Base-by-base conservation (phyloP, 352 stramenopile genomes). In the Pseudoperonospora humuli region DNA sequence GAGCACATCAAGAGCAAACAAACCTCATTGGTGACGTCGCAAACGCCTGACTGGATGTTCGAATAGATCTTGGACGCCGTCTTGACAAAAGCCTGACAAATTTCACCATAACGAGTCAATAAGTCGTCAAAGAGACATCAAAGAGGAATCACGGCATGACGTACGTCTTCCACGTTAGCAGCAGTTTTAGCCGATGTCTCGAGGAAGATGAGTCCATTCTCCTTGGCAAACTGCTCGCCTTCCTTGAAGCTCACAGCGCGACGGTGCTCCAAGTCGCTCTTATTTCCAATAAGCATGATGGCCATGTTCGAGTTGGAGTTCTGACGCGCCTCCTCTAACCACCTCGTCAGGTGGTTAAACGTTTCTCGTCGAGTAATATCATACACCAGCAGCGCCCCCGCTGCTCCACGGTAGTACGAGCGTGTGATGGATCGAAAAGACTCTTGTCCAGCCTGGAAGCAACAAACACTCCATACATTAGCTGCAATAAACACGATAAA, bases 221-320 rank as follows among this genome's bases (percentile, higher is more conserved):
- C 93, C 61, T 98, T 94, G 8, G 97, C 97, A 76, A 99, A 99
- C 54, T 95, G 75, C 61, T 96, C 89, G 34, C 96, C 97, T 67
- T 99, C 97, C 64, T 98, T 96, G 38, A 89, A 97, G 36, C 75
- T 95, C 19, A 99, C 96, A 10, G 92, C 93, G 20, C 96, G 83
- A 45, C 81, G 81, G 62, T 98, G 90, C 49, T 98, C 95, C 52
- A 98, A 61, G 74, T 99, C 96, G 58, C 84, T 96, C 67, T 98
- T 99, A 70, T 99, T 99, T 45, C 96, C 96, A 56, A 99, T 98
- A 7, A 99, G 67, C 93, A 99, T 98, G 64, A 99, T 99, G 28
- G 96, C 90, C 96, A 99, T 99, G 75, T 99, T 98, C 32, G 86
- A 93, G 60, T 98, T 98, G 39, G 86, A 96, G 70, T 99, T 97